Base-by-base conservation (phyloP, 1,284 basidiomycete genomes). In the Chiua sp. region DNA sequence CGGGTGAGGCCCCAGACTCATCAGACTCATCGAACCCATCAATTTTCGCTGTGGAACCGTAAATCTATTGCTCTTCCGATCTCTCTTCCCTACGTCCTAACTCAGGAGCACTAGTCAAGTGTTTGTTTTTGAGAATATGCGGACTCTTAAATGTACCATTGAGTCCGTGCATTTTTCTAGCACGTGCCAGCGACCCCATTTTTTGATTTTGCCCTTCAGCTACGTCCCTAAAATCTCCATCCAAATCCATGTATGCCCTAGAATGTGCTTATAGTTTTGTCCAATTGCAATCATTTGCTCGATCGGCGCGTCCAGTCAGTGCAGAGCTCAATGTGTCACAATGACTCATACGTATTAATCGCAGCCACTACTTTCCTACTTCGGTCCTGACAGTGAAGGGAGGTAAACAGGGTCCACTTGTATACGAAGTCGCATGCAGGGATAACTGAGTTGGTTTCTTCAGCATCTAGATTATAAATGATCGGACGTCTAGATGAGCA, bases 1-100 rank as follows among this genome's bases (percentile, higher is more conserved):
- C 82, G 28, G 70, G 77, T 22, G 72, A 71, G 52, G 80, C 80
- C 20, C 56, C 39, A 33, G n/a, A 16, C 12, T 12, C 13, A 7
- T 20, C 20, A n/a, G 22, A 32, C 8, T 1, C 11, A 13, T n/a
- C 18, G 18, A n/a, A n/a, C n/a, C 22, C 3, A 7, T n/a, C 7
- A 22, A 11, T 10, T 4, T 22, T 10, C n/a, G 42, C n/a, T 7
- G 10, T 44, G 42, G n/a, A n/a, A n/a, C 3, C 3, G 42, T n/a
- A 20, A 11, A 10, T n/a, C 13, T n/a, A 2, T 44, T n/a, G 42
- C 11, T 44, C n/a, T 22, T 44, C n/a, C 10, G 42, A 22, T n/a
- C 42, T 6, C 11, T 12, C n/a, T 13, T 12, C n/a, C 42, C n/a
- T 44, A 12, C n/a, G 42, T 12, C 20, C 10, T 44, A 11, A 22